These are phyloP conservation scores for Micromonas commoda DNA, from an alignment of 139 green algal species.

Conservation along the genomic window DNA sequence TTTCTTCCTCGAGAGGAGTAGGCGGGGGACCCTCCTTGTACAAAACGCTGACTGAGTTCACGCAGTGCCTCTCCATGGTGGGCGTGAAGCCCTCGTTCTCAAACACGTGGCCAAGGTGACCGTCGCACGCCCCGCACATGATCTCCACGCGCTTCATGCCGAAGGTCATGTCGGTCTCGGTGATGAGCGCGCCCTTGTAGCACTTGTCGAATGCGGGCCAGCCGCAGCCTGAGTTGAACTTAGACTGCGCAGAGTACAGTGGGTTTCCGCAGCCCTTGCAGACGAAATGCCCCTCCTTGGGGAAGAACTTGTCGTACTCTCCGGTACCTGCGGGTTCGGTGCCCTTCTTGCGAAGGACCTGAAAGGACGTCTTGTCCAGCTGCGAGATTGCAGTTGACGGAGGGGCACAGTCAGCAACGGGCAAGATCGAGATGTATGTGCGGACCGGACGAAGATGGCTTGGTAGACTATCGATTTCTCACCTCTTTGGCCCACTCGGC, in stretches of 20 bases:
- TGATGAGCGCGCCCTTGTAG: slow-evolving; percentile 45
- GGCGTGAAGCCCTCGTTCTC: slow-evolving; percentile 88
- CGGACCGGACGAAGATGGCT: too few relatives aligned
- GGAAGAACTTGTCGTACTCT: slow-evolving; percentile 80
- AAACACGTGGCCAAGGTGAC: slow-evolving; percentile 95
- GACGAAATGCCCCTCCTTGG: slow-evolving; percentile 66
- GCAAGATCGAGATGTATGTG: too few relatives aligned
- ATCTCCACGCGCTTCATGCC: slow-evolving; percentile 63
- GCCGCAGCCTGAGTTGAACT: slow-evolving; percentile 91
- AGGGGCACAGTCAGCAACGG: too few relatives aligned
- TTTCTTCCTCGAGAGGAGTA: slow-evolving; percentile 16
- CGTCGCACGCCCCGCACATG: slow-evolving; percentile 72
- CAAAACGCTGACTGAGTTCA: slow-evolving; percentile 83
- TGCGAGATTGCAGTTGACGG: too few relatives aligned
- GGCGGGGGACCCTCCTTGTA: slow-evolving; percentile 29
- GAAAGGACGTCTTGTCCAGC: neutral
- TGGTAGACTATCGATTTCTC: too few relatives aligned
- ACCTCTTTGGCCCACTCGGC: slow-evolving; percentile 40
- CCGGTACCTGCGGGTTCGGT: slow-evolving; percentile 73
- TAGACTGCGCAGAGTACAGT: slow-evolving; percentile 66
- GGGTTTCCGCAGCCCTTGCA: slow-evolving; percentile 68
- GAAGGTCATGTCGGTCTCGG: slow-evolving; percentile 54
- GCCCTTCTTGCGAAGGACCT: slow-evolving; percentile 87
- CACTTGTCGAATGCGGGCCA: slow-evolving; percentile 77
- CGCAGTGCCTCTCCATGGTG: slow-evolving; percentile 85